Evolutionary conservation across 2,329 filamentous ascomycete genomes (phyloP).

Genomic region (Chrysoporthe puriensis): DNA sequence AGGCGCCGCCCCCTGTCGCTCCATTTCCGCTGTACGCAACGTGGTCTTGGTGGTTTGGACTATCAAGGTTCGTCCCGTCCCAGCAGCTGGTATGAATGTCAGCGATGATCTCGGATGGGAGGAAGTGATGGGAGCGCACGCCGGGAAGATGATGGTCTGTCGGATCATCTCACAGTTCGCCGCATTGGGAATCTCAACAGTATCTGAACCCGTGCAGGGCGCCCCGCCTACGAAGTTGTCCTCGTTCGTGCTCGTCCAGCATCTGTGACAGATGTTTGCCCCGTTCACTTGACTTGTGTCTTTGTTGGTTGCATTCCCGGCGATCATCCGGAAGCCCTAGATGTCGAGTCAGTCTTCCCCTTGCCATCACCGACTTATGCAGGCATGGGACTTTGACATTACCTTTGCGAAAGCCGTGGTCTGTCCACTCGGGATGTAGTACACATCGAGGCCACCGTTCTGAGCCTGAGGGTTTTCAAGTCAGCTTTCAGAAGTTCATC

Average conservation of each 20-base stretch:
- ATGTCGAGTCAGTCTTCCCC: background rate
- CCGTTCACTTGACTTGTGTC: slow-evolving; percentile 43
- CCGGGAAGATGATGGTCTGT: slow-evolving; percentile 55
- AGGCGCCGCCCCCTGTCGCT: slow-evolving; percentile 50
- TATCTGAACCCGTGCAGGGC: slow-evolving; percentile 53
- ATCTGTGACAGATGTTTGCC: slow-evolving; percentile 51
- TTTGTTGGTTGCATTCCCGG: slow-evolving; percentile 47
- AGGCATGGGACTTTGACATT: slow-evolving; percentile 8
- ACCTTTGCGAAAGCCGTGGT: slow-evolving; percentile 47
- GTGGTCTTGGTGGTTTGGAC: slow-evolving; percentile 39
- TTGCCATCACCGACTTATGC: no score
- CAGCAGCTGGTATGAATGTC: slow-evolving; percentile 15
- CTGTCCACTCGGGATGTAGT: slow-evolving; percentile 49
- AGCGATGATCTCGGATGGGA: slow-evolving; percentile 19
- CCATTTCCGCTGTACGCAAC: slow-evolving; percentile 51
- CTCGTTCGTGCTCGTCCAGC: slow-evolving; percentile 51
- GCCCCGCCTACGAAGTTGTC: slow-evolving; percentile 52
- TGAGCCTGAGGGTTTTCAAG: slow-evolving; percentile 28
- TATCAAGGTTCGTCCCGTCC: slow-evolving; percentile 30
- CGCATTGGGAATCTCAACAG: slow-evolving; percentile 51
- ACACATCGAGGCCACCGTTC: slow-evolving; percentile 49
- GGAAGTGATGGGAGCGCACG: slow-evolving; percentile 30
- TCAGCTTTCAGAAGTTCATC: background rate
- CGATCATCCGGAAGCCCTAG: slow-evolving; percentile 52
- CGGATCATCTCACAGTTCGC: slow-evolving; percentile 56